Percentiles rank a stretch among this genome's conserved stretches.
These are phyloP conservation scores for Aspergillus viridinutans DNA, from an alignment of 2,329 filamentous ascomycete genomes.

Conservation along the genomic window DNA sequence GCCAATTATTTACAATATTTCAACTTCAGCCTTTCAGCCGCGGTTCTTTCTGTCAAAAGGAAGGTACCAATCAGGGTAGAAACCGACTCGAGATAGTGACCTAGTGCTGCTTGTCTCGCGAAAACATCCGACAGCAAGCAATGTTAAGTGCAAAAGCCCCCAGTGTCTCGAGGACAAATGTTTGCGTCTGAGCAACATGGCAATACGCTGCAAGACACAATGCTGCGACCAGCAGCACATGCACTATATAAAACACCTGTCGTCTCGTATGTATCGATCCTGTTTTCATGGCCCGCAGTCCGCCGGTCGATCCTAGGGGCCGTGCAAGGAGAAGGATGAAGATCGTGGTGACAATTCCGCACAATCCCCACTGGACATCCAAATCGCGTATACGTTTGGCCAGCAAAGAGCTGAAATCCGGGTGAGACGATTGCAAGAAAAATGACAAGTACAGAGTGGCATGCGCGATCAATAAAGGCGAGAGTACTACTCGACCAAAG, in stretches of 20 bases:
- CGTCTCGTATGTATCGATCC: slow-evolving; percentile 32
- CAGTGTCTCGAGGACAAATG: slow-evolving; percentile 51
- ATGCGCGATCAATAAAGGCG: slow-evolving; percentile 50
- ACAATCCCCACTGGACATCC: slow-evolving; percentile 56
- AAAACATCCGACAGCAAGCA: slow-evolving; percentile 21
- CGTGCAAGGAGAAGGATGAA: slow-evolving; percentile 49
- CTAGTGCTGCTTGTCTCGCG: neutral
- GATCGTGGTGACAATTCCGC: slow-evolving; percentile 44
- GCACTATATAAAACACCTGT: slow-evolving; percentile 51
- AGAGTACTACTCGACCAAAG: slow-evolving; percentile 52
- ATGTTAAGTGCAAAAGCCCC: slow-evolving; percentile 45
- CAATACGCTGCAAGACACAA: slow-evolving; percentile 50
- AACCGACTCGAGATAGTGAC: neutral
- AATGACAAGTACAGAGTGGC: slow-evolving; percentile 55
- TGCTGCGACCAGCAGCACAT: slow-evolving; percentile 49
- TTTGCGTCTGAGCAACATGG: slow-evolving; percentile 53
- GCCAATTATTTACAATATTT: neutral
- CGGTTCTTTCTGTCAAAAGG: neutral
- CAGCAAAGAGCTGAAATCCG: slow-evolving; percentile 40
- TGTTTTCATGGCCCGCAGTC: slow-evolving; percentile 8
- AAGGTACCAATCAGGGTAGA: neutral
- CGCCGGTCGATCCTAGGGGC: slow-evolving; percentile 29
- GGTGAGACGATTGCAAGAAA: slow-evolving; percentile 47
- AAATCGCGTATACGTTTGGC: slow-evolving; percentile 50
- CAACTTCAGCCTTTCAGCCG: neutral